phyloP scores from a whole-genome alignment of 495 filamentous ascomycete genomes.

The Achaetomiella virescens region DNA sequence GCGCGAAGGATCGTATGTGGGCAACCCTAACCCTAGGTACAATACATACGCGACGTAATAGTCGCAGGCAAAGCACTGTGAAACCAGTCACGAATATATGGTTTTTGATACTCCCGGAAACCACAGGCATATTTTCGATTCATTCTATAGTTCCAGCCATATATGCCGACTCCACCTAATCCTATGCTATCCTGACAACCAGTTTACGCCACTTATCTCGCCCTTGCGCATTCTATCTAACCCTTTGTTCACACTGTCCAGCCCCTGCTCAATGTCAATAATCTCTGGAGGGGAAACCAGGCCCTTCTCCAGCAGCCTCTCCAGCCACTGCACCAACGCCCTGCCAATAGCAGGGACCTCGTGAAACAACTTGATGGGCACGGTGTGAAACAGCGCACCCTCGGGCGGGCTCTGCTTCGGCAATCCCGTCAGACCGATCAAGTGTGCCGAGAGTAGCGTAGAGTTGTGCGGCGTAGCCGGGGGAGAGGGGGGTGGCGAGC shows the following conservation, averaged over 20 bases:
- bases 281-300: slow-evolving; percentile 52
- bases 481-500: slow-evolving; percentile 15
- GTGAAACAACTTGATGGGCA: slow-evolving; percentile 67
- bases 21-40: too few species aligned
- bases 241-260: slow-evolving; percentile 56
- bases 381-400: slow-evolving; percentile 46
- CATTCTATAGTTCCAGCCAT: too few species aligned
- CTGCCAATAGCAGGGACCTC: slow-evolving; percentile 52
- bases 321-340: slow-evolving; percentile 52
- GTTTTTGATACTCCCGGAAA: too few species aligned
- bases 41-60: too few species aligned
- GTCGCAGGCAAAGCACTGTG: too few species aligned
- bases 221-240: slow-evolving; percentile 54
- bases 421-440: slow-evolving; percentile 57
- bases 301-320: slow-evolving; percentile 45
- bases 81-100: too few species aligned
- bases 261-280: slow-evolving; percentile 50
- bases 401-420: slow-evolving; percentile 45
- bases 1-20: too few species aligned
- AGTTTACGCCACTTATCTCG: slow-evolving; percentile 53
- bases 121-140: too few species aligned
- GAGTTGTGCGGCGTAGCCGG: slow-evolving; percentile 23
- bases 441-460: slow-evolving; percentile 37
- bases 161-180: too few species aligned
- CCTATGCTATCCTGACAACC: slow-evolving; percentile 46